Evolutionary conservation across 306 rosid species (phyloP).

Genomic region (Purshia tridentata): DNA sequence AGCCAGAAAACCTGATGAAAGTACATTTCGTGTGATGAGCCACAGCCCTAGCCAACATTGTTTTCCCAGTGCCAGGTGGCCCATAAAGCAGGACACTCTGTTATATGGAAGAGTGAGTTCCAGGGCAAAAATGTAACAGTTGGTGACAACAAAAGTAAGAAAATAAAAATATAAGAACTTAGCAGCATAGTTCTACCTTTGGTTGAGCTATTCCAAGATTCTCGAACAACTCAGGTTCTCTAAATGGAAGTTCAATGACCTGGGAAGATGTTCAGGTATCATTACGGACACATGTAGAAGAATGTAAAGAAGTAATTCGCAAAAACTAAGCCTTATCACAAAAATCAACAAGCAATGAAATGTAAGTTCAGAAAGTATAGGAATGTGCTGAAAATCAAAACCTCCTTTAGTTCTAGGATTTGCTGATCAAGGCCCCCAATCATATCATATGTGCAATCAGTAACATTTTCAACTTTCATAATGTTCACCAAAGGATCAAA

Average conservation of each 20-base stretch:
- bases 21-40: slow-evolving; percentile 98
- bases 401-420: slow-evolving; percentile 96
- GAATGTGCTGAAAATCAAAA: slow-evolving; percentile 25
- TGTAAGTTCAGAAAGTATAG: slow-evolving; percentile 12
- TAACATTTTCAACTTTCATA: slow-evolving; percentile 95
- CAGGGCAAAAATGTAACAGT: not conserved
- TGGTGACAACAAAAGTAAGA: not conserved
- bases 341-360: not conserved
- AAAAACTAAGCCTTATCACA: not conserved
- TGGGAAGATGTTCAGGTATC: slow-evolving; percentile 21
- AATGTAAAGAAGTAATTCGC: slow-evolving; percentile 15
- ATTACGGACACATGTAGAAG: not conserved
- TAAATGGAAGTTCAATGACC: slow-evolving; percentile 96
- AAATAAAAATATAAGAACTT: not conserved
- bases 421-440: slow-evolving; percentile 99
- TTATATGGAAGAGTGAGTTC: slow-evolving; percentile 9
- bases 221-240: slow-evolving; percentile 93
- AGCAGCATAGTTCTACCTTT: slow-evolving; percentile 49
- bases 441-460: slow-evolving; percentile 96
- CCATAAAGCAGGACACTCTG: not conserved
- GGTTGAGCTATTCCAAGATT: slow-evolving; percentile 99
- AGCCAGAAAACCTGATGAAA: slow-evolving; percentile 96
- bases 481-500: slow-evolving; percentile 90
- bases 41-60: slow-evolving; percentile 45
- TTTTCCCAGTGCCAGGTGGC: not conserved